Evolutionary conservation across 1,139 yeast genomes (phyloP), one percentile per base, ranked within the genome.

Genomic region (Groenewaldozyma sp.): DNA sequence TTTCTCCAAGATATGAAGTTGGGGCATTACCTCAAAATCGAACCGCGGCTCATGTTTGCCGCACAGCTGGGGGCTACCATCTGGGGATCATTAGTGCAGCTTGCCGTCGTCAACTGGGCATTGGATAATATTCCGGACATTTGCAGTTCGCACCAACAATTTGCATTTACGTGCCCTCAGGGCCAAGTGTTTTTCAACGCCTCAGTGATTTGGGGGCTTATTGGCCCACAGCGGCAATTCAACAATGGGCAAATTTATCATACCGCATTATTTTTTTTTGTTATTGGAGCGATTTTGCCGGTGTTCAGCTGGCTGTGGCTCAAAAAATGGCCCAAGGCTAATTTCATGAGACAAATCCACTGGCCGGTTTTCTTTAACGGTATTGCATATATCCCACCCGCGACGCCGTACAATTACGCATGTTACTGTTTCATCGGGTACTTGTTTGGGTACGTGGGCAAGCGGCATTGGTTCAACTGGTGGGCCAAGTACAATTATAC

Each of bases 401-500:
- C 76, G 2, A 70, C 76, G 3, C 68, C 73, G 26, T 68, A 66
- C 51, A 72, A 69, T 47, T 71, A 70, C 53, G 67, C 67, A 21
- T 60, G 74, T 5, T 73, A 67, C 53, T 66, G 71, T 41, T 57
- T 63, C 3, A 70, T 72, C 24, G 75, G 79, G 29, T 62, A 73
- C 37, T 45, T 63, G n/a, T 76, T 74, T 56, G 73, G 73, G 38
- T 74, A 61, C 58, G 68, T 62, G 56, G 55, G 75, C 45, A 72
- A 71, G 49, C 64, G 70, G 36, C 62, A 61, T 47, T 71, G 68
- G 62, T 70, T 73, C 54, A 67, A 67, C 47, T 77, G 82, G 82
- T 77, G 82, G 82, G 63, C 74, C 33, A 76, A 76, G 62, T 77
- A 77, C 62, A 74, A 74, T 56, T 76, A 73, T 53, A 63, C 74